These are phyloP conservation scores for Eragrostis tef DNA, from an alignment of 202 grass and related monocot genomes.

Conservation along the genomic window DNA sequence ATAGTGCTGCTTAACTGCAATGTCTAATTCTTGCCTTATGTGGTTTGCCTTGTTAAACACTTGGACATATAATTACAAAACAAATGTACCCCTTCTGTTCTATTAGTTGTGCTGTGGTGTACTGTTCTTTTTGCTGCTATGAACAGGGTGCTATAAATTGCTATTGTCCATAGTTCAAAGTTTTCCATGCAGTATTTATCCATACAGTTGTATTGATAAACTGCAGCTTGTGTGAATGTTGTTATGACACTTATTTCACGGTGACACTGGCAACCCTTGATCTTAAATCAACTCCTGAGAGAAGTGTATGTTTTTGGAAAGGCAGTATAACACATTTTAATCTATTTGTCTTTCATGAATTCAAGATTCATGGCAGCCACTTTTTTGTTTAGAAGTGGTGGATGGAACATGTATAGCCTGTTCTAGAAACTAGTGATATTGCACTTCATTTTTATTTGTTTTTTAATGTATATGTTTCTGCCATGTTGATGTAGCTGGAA, in stretches of 20 bases:
- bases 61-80: conserved; percentile 2
- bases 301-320: neutral
- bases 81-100: neutral
- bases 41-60: neutral
- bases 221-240: neutral
- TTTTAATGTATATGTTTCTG: conserved; percentile 31
- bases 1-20: neutral
- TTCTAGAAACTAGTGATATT: neutral
- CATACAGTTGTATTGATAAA: neutral
- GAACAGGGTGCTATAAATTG: neutral
- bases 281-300: neutral
- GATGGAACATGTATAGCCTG: conserved; percentile 3
- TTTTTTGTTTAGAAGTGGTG: conserved; percentile 2
- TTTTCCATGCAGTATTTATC: neutral
- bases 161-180: too few species aligned
- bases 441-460: conserved; percentile 26
- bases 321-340: neutral
- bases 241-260: neutral
- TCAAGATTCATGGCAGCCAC: neutral
- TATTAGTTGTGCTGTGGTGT: neutral
- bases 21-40: neutral
- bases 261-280: neutral
- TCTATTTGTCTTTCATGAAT: conserved; percentile 5
- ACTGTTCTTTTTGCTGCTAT: neutral
- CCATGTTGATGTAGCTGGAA: conserved; percentile 66